These are phyloP conservation scores for Pontederia crassipes DNA, from an alignment of 176 grass and related monocot species.

Conservation along the genomic window DNA sequence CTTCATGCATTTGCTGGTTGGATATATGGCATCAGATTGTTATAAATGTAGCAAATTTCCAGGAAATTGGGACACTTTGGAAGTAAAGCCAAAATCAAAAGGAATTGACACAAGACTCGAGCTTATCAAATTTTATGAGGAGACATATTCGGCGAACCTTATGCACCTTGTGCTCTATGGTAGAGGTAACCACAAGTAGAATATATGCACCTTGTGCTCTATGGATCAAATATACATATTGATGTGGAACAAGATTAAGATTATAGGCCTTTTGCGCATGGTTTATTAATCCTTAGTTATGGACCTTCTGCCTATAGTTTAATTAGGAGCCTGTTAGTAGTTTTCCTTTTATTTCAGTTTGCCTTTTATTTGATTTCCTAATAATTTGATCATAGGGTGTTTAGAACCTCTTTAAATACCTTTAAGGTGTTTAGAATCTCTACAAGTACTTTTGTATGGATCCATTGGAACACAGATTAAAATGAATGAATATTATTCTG, in stretches of 20 bases:
- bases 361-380: no score
- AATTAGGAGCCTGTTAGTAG: no score
- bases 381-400: no score
- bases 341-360: no score
- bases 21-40: neutral
- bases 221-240: neutral
- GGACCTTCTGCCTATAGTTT: no score
- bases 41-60: neutral
- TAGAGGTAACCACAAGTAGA: constrained; percentile 43
- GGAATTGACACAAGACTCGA: constrained; percentile 84
- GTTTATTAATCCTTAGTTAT: no score
- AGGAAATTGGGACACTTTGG: constrained; percentile 96
- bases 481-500: no score
- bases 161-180: constrained; percentile 96
- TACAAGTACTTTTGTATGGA: no score
- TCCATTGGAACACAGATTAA: no score
- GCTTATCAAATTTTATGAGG: constrained; percentile 89
- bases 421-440: no score
- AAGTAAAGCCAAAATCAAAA: constrained; percentile 83
- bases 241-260: neutral
- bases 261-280: neutral
- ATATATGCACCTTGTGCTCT: neutral
- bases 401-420: no score
- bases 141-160: constrained; percentile 89
- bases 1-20: no score